These are phyloP conservation scores for Castanea mollissima DNA, from an alignment of 306 rosid species.

Conservation along the genomic window DNA sequence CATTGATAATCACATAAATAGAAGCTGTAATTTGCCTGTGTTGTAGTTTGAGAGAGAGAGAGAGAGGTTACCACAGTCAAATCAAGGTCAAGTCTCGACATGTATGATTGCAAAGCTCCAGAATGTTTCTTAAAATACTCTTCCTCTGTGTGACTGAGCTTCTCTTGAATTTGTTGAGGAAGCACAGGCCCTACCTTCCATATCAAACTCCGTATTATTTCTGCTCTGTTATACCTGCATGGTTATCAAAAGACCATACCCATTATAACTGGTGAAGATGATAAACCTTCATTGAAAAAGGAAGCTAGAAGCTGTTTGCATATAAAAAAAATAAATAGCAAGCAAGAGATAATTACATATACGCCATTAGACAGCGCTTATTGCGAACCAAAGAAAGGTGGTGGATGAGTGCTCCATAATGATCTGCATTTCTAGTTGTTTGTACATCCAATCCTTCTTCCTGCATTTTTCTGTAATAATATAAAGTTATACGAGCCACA, in stretches of 20 bases:
- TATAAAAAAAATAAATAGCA: background rate
- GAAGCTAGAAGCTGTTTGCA: background rate
- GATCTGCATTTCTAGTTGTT: conserved; percentile 79
- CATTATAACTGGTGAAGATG: background rate
- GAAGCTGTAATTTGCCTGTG: background rate
- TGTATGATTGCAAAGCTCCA: conserved; percentile 56
- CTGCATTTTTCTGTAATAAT: conserved; percentile 67
- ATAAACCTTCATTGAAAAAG: background rate
- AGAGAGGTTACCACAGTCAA: conserved; percentile 74
- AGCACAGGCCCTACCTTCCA: conserved; percentile 82
- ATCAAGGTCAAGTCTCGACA: conserved; percentile 60
- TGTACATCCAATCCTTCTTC: conserved; percentile 81
- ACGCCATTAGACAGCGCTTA: conserved; percentile 86
- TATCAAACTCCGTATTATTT: conserved; percentile 50
- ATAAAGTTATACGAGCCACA: conserved; percentile 5
- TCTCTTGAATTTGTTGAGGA: conserved; percentile 74
- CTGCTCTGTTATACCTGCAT: conserved; percentile 68
- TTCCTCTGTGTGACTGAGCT: conserved; percentile 66
- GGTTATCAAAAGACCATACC: conserved; percentile 10
- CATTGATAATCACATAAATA: background rate
- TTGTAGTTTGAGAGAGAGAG: background rate
- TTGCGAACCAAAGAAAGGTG: conserved; percentile 86
- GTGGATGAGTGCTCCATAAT: conserved; percentile 79
- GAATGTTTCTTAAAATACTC: conserved; percentile 77
- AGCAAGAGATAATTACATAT: conserved; percentile 45